Conservation (phyloP, 306 rosid species). For the Acacia crassicarpa region DNA sequence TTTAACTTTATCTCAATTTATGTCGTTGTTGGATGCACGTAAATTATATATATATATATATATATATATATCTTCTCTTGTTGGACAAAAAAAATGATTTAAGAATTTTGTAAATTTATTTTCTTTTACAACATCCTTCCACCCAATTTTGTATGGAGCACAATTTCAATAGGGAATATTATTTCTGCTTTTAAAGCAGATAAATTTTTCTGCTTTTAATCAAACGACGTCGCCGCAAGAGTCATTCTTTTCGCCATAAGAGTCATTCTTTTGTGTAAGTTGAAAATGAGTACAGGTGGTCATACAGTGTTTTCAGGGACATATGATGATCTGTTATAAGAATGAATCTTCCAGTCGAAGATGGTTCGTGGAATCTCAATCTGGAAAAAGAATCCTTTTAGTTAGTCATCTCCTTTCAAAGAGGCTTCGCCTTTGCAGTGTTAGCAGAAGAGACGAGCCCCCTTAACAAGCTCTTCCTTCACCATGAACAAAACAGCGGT, state of each 20-base stretch:
- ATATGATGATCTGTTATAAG: constrained; percentile 23
- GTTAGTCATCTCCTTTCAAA: constrained; percentile 32
- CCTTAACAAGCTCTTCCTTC: constrained; percentile 86
- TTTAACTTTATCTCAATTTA: not conserved
- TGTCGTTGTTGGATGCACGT: not conserved
- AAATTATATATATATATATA: no score
- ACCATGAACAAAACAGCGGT: constrained; percentile 93
- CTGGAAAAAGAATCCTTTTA: constrained; percentile 11
- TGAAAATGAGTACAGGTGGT: not conserved
- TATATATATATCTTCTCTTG: no score
- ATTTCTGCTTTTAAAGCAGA: no score
- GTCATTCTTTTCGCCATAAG: no score
- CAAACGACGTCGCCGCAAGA: no score
- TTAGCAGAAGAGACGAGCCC: constrained; percentile 54
- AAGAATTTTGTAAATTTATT: no score
- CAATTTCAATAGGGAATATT: no score
- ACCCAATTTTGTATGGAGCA: no score
- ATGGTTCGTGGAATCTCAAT: constrained; percentile 29
- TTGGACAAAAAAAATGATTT: no score
- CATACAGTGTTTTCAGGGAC: not conserved
- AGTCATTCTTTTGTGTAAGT: no score
- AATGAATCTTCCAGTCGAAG: constrained; percentile 28
- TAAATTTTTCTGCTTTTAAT: no score
- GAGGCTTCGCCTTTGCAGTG: constrained; percentile 49
- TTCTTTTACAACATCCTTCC: no score